Conservation (phyloP, 2,329 filamentous ascomycete genomes). For the Colletotrichum higginsianum region DNA sequence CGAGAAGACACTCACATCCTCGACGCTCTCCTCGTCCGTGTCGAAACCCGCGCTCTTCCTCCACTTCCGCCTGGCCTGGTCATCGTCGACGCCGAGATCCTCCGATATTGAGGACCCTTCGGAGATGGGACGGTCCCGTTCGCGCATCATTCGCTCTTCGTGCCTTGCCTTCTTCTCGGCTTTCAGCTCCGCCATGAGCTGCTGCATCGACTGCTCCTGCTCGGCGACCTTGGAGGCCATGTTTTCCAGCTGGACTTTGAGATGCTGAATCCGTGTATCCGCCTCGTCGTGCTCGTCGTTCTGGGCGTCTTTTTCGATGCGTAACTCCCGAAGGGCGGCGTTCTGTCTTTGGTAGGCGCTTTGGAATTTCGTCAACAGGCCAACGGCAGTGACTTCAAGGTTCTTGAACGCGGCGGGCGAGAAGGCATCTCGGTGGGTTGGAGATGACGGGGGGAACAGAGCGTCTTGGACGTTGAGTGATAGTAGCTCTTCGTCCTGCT, state of each 20-base stretch:
- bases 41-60: conserved; percentile 60
- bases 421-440: conserved; percentile 64
- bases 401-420: conserved; percentile 74
- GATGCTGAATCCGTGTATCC: conserved; percentile 63
- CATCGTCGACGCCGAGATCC: conserved; percentile 69
- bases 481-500: conserved; percentile 67
- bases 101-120: conserved; percentile 64
- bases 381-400: conserved; percentile 70
- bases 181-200: conserved; percentile 65
- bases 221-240: conserved; percentile 69
- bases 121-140: conserved; percentile 49
- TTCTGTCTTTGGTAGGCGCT: conserved; percentile 70
- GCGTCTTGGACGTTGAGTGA: conserved; percentile 69
- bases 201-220: conserved; percentile 66
- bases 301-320: conserved; percentile 67
- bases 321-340: conserved; percentile 64
- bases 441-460: conserved; percentile 64
- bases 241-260: conserved; percentile 73
- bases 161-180: conserved; percentile 64
- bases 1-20: conserved; percentile 72
- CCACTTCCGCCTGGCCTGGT: conserved; percentile 59
- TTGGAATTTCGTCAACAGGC: conserved; percentile 70
- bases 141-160: conserved; percentile 54
- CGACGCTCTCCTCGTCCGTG: conserved; percentile 67
- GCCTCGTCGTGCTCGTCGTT: conserved; percentile 71